These are phyloP conservation scores for Myxozyma sirexii DNA, from an alignment of 805 yeast genomes.

Conservation along the genomic window DNA sequence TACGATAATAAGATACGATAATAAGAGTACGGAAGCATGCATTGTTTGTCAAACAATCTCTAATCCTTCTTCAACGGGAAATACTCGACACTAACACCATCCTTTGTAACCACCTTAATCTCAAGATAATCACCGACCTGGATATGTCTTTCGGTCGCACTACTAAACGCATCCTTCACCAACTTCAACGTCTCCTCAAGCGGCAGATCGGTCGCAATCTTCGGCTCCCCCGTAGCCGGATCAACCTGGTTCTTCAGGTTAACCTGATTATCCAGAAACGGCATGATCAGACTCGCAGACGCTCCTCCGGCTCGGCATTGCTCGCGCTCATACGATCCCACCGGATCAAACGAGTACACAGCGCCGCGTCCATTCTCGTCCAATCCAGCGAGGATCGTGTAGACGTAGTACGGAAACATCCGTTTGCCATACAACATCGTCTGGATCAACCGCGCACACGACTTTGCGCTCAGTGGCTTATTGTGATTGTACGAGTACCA, in stretches of 20 bases:
- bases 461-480: slow-evolving; percentile 63
- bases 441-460: slow-evolving; percentile 90
- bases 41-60: background rate
- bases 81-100: slow-evolving; percentile 83
- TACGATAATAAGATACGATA: no score
- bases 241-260: slow-evolving; percentile 95
- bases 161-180: slow-evolving; percentile 90
- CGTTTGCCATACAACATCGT: slow-evolving; percentile 89
- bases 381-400: slow-evolving; percentile 91
- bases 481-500: slow-evolving; percentile 91
- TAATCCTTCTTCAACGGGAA: slow-evolving; percentile 87
- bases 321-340: slow-evolving; percentile 96
- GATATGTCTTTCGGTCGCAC: slow-evolving; percentile 98
- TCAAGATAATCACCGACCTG: slow-evolving; percentile 98
- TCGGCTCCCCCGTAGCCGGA: slow-evolving; percentile 67
- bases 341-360: slow-evolving; percentile 95
- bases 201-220: slow-evolving; percentile 57
- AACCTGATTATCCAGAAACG: slow-evolving; percentile 96
- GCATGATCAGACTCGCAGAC: slow-evolving; percentile 94
- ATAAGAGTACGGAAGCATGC: no score
- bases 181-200: slow-evolving; percentile 84
- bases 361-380: slow-evolving; percentile 93
- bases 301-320: slow-evolving; percentile 98
- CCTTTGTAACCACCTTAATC: slow-evolving; percentile 86
- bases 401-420: slow-evolving; percentile 95